Base-by-base conservation (phyloP, 2,329 filamentous ascomycete species). In the Talaromyces sp. region DNA sequence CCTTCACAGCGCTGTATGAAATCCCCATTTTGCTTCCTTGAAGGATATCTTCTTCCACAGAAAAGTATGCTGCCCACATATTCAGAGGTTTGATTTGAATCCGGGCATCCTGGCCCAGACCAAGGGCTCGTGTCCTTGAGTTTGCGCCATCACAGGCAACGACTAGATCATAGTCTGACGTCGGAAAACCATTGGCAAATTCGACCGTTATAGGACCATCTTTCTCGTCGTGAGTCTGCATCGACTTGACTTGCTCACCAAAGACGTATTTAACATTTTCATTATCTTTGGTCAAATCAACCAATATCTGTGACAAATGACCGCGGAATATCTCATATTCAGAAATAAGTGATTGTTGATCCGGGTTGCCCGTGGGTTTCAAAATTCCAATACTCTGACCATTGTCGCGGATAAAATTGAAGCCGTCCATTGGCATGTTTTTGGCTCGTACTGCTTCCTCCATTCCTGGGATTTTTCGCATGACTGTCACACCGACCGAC, bases 381-480 rank as follows among this genome's bases (percentile, higher is more conserved):
- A 47, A 22, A 19, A n/a, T 47, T 22, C 43, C 43, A 47, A 47
- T 47, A 25, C 43, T 47, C 43, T 47, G 43, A 19, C 43, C 43
- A 10, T 47, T 47, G 43, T 47, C 43, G 43, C 43, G 43, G 43
- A 47, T 47, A 25, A 47, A 47, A 11, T 22, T 47, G 43, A 47
- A 47, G 43, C 43, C 43, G 43, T 47, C 43, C 43, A 47, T 47
- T 4, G 43, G 43, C 43, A 47, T 47, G 43, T 25, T 47, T 47
- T 22, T 47, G 8, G 43, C 43, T 25, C 43, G 43, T 47, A 47
- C 43, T 4, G 43, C 19, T 2, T 80, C 67, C 43, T 84, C 76
- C 2, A 87, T 73, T 0, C 83, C 84, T 84, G 43, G 43, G 4
- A 87, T 86, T 1, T 77, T 78, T 65, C 77, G 80, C 19, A 87